phyloP scores from a whole-genome alignment of 2,329 filamentous ascomycete genomes.

The Colletotrichum chlorophyti region DNA sequence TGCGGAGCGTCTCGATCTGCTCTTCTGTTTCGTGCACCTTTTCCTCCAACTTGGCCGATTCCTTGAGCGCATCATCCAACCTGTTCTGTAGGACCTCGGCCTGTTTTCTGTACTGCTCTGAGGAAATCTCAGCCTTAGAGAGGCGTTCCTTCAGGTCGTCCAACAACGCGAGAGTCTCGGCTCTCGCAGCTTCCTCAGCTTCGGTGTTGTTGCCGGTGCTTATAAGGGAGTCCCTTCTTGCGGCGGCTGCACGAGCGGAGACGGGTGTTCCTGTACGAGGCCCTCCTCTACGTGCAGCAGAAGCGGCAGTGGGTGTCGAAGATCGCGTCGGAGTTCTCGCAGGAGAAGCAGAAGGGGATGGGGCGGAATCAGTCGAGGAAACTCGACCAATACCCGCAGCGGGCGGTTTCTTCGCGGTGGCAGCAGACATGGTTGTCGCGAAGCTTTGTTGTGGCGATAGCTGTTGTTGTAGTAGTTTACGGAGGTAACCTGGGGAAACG shows the following conservation, averaged over 20 bases:
- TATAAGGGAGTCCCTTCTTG: slow-evolving; percentile 60
- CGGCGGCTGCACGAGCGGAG: slow-evolving; percentile 74
- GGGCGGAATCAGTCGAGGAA: slow-evolving; percentile 45
- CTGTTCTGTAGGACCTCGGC: slow-evolving; percentile 83
- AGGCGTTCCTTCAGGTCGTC: slow-evolving; percentile 87
- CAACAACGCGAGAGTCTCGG: slow-evolving; percentile 78
- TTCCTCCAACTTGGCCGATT: slow-evolving; percentile 89
- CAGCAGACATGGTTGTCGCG: slow-evolving; percentile 53
- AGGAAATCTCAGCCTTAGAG: slow-evolving; percentile 77
- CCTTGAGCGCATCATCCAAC: slow-evolving; percentile 82
- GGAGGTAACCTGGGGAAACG: slow-evolving; percentile 19
- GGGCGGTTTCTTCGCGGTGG: slow-evolving; percentile 60
- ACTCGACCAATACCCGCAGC: slow-evolving; percentile 54
- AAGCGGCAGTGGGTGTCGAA: slow-evolving; percentile 55
- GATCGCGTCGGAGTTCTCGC: slow-evolving; percentile 45
- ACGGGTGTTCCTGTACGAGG: slow-evolving; percentile 70
- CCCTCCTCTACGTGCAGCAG: slow-evolving; percentile 66
- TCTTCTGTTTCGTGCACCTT: slow-evolving; percentile 86
- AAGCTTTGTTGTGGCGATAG: slow-evolving; percentile 39
- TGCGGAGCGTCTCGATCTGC: slow-evolving; percentile 79
- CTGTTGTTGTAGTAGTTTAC: slow-evolving; percentile 28
- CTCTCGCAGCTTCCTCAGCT: slow-evolving; percentile 75
- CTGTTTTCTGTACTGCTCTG: slow-evolving; percentile 85
- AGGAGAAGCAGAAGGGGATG: slow-evolving; percentile 35
- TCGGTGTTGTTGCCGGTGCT: slow-evolving; percentile 51